Evolutionary conservation across 805 yeast genomes (phyloP), one percentile per base, ranked within the genome.

Genomic region (Metschnikowia drakensbergensis): DNA sequence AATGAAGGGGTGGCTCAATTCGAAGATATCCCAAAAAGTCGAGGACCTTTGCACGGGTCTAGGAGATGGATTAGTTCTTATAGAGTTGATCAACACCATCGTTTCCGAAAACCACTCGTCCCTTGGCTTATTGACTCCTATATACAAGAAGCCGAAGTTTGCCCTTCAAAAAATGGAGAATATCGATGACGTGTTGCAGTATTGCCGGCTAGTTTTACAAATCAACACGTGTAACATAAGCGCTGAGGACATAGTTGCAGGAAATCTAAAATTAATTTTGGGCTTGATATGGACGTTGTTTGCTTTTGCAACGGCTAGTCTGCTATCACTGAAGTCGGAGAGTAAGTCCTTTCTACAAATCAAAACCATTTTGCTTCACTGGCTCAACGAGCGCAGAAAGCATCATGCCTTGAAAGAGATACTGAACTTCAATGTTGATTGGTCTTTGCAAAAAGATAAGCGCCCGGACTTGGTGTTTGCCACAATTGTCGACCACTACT

Each of bases 221-320:
- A 57, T 78, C 30, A 76, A 71, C 47, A 63, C 73, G 17, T 63
- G 69, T 52, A 71, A 68, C 50, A 71, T 79, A 39, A 75, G 76
- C 23, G 72, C 80, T 7, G 82, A 78, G 37, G 76, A 76, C 59
- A 69, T 79, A 4, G 67, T 68, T 25, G 80, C 74, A 26, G 80
- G 80, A 1, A 71, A 78, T 57, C 53, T 65, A 35, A 79, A 79
- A 54, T 59, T 76, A 35, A 71, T 71, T 10, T 56, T 78, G 49
- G 81, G 81, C 5, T 62, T 78, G 34, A 59, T 77, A 1, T 79
- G 83, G 83, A 63, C 73, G 11, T 55, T 79, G 30, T 72, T 77
- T 45, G 60, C 76, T 39, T 71, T 69, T 51, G 68, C 69, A 48
- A 67, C 79, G 3, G 50, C 70, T n/a, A 55, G 42, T 40, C 53